Evolutionary conservation across 2,329 filamentous ascomycete genomes (phyloP).

Genomic region (Alternaria consortialis): DNA sequence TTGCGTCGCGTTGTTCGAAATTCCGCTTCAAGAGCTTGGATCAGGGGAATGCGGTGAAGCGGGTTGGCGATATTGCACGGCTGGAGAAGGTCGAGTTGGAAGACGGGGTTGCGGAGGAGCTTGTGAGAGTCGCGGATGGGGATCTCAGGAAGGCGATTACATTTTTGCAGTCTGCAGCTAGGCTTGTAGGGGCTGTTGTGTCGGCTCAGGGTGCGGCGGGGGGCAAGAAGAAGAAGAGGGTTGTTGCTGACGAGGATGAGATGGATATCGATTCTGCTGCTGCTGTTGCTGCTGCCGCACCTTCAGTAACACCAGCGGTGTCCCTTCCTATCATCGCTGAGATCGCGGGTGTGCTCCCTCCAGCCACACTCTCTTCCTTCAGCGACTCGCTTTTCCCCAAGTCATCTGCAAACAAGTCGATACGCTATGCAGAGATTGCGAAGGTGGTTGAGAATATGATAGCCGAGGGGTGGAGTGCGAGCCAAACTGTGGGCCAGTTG

Average conservation of each 20-base stretch:
- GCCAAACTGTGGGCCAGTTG: conserved; percentile 84
- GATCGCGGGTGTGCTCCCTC: conserved; percentile 93
- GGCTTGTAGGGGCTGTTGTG: conserved; percentile 74
- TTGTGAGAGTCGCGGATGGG: conserved; percentile 89
- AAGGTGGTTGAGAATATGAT: conserved; percentile 88
- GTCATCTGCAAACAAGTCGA: conserved; percentile 51
- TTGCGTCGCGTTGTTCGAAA: conserved; percentile 93
- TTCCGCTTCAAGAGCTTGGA: conserved; percentile 98
- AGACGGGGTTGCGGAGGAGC: conserved; percentile 79
- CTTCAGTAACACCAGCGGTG: conserved; percentile 27
- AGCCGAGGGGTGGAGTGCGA: conserved; percentile 95
- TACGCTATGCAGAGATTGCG: conserved; percentile 75
- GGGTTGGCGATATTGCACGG: conserved; percentile 83
- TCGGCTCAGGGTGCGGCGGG: conserved; percentile 30
- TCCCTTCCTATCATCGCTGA: conserved; percentile 87
- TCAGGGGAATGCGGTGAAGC: conserved; percentile 79
- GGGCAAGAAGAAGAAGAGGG: conserved; percentile 53
- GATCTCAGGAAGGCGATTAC: conserved; percentile 97
- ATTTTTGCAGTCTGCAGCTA: conserved; percentile 91
- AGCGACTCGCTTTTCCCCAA: conserved; percentile 77
- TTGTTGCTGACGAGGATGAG: conserved; percentile 62
- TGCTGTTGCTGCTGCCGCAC: not conserved
- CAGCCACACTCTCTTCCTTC: conserved; percentile 73
- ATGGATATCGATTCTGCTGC: conserved; percentile 56
- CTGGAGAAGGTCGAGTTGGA: conserved; percentile 80